Evolutionary conservation across 257 asterid species (phyloP), one percentile per base, ranked within the genome.

Genomic region (Leptodermis oblonga): DNA sequence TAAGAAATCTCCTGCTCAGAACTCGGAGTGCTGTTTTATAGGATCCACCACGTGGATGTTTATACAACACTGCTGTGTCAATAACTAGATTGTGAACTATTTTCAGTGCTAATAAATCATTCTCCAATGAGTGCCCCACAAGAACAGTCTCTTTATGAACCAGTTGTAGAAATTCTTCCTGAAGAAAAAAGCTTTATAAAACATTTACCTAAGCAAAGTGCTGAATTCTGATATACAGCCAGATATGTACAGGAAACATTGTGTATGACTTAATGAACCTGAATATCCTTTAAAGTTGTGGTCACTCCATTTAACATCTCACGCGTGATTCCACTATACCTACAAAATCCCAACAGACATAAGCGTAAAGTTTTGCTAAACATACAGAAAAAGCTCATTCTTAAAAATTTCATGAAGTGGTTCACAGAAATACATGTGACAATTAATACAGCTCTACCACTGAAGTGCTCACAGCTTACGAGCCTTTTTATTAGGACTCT

Each of bases 111-210:
- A 82, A 74, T 81, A 94, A 83, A 89, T 91, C 97, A 77, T 91
- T 94, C 83, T 94, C 99, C 73, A 94, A 81, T 31, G 99, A 91
- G 75, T 94, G 97, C 39, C 97, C 99, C 71, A 91, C 89, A 28
- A 94, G 96, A 80, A 89, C 72, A 71, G 99, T 94, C 82, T 89
- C 99, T 75, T 85, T 87, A 84, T 79, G 31, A 63, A 94, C 97
- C 74, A 91, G 79, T 71, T 70, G 84, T 67, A 86, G 87, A 83
- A 91, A 86, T 67, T 83, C 88, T 78, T 82, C 93, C 99, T 91
- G 90, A 76, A 85, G 67, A 82, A 26, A 69, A 60, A 79, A 67
- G 55, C 48, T 72, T 62, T 28, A 53, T 67, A 71, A 51, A 65
- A 30, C 53, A 64, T 43, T 65, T 46, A 31, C 15, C 56, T 42